Conservation (phyloP, 768 basidiomycete genomes). For the Cystofilobasidium macerans region DNA sequence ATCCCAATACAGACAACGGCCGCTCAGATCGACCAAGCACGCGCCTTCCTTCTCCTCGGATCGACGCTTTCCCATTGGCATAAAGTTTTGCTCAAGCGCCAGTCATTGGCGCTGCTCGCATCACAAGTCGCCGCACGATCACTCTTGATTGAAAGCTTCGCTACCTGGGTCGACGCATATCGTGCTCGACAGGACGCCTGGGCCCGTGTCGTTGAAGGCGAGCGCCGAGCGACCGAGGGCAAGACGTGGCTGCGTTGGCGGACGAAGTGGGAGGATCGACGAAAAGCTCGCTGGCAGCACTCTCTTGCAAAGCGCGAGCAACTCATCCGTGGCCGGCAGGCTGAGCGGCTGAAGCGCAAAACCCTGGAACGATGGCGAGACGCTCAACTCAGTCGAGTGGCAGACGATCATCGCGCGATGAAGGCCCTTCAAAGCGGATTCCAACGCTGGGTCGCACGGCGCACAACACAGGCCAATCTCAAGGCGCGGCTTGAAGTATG, state of each 20-base stretch:
- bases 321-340: neutral
- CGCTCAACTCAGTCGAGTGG: neutral
- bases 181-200: neutral
- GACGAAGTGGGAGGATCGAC: constrained; percentile 11
- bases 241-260: constrained; percentile 21
- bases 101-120: constrained; percentile 43
- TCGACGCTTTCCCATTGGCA: constrained; percentile 55
- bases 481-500: neutral
- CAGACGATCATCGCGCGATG: neutral
- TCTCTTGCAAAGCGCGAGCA: neutral
- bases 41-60: constrained; percentile 55
- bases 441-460: constrained; percentile 3
- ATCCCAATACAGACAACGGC: constrained; percentile 51
- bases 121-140: constrained; percentile 44
- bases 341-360: neutral
- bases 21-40: constrained; percentile 57
- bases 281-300: constrained; percentile 10
- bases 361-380: constrained; percentile 12
- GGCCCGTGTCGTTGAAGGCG: neutral
- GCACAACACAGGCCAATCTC: neutral
- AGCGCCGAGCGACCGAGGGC: constrained; percentile 3
- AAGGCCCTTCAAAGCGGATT: neutral
- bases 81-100: constrained; percentile 38
- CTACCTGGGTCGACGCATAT: constrained; percentile 39
- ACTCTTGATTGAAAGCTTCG: constrained; percentile 42